phyloP scores from a whole-genome alignment of 2,329 filamentous ascomycete species.

The Venturiaceae sp. region DNA sequence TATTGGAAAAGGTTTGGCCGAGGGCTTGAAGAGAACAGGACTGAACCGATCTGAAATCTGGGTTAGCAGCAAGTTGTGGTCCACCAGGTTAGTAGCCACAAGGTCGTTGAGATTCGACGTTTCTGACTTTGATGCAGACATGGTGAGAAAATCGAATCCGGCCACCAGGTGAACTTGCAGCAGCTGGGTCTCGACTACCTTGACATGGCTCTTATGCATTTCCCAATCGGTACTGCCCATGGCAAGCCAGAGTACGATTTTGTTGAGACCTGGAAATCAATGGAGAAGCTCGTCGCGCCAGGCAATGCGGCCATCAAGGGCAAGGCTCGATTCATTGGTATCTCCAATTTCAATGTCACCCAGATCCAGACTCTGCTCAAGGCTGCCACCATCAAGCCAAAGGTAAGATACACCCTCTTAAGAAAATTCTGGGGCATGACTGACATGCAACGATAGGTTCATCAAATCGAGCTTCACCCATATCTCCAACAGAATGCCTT shows the following conservation, averaged over 20 bases:
- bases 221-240: constrained; percentile 15
- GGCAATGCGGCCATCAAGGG: background rate
- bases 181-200: constrained; percentile 28
- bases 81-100: constrained; percentile 18
- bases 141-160: background rate
- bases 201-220: constrained; percentile 31
- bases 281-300: constrained; percentile 5
- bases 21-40: constrained; percentile 22
- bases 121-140: background rate
- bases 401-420: background rate
- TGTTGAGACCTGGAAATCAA: constrained; percentile 3
- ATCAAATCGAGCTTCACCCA: constrained; percentile 44
- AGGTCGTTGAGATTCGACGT: background rate
- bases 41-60: constrained; percentile 25
- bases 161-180: constrained; percentile 23
- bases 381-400: constrained; percentile 4
- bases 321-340: constrained; percentile 6
- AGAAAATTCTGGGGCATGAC: background rate
- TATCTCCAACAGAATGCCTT: constrained; percentile 43
- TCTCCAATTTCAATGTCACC: constrained; percentile 7
- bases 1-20: constrained; percentile 31
- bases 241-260: background rate
- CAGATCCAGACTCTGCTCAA: background rate
- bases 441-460: constrained; percentile 28
- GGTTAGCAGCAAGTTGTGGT: constrained; percentile 30